Evolutionary conservation across 2,329 filamentous ascomycete genomes (phyloP), one percentile per base, ranked within the genome.

Genomic region (Trichophaea hybrida): DNA sequence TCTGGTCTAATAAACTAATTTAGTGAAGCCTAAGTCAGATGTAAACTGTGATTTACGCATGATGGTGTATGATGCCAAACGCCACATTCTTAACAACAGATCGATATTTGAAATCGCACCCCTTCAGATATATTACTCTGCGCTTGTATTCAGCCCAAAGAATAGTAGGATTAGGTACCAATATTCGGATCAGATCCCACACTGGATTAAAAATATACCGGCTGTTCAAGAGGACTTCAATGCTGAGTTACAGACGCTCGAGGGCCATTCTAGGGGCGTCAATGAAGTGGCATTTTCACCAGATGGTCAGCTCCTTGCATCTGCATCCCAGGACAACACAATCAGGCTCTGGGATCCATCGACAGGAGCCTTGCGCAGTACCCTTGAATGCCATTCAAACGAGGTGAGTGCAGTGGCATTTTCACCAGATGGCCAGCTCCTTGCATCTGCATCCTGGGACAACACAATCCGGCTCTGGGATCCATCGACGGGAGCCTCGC

Each of bases 321-420:
- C 85, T 6, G 87, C 86, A 17, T 81, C 85, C 6, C 7, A 13
- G 2, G 5, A 56, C n/a, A 44, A 17, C 1, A 65, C 61, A 17
- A 57, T 33, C 62, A 1, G 63, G 61, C 13, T 61, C 58, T 57
- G 63, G 61, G 31, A 65, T 63, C 59, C 60, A 57, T 31, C 8
- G 24, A 60, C 58, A 38, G 53, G 52, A 34, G 31, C 24, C 4
- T 15, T 38, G 49, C 31, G 54, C 31, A 50, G 51, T 15, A 59
- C 71, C 91, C 93, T 10, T 78, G 6, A 64, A 0, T 90, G 91
- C 1, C 91, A 96, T 71, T 90, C 96, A 71, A 96, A 95, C 70
- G 96, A 91, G 91, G 82, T 97, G 7, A 83, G 88, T 34, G 85
- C 80, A 0, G 73, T 96, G 5, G 82, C 88, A 10, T 97, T 95